A percentile compares a stretch with the other conserved stretches of the same genome.
Evolutionary conservation across 2,329 filamentous ascomycete species (phyloP).

Genomic region (Colletotrichum liriopes): DNA sequence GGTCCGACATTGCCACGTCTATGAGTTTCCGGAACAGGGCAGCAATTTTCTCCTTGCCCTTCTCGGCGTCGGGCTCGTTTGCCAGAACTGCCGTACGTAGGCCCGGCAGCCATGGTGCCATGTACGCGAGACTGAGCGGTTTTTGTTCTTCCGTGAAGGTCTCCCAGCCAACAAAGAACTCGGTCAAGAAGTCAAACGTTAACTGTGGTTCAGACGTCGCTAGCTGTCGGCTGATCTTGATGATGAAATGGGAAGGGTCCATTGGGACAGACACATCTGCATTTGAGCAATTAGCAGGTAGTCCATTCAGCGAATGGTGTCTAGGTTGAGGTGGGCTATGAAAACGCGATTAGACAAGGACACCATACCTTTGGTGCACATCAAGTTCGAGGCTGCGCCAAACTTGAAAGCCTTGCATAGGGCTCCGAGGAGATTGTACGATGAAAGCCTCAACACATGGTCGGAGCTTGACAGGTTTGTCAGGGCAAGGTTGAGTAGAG

Average conservation of each 20-base stretch:
- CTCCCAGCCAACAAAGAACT: slow-evolving; percentile 82
- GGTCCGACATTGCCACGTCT: slow-evolving; percentile 74
- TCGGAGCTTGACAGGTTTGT: slow-evolving; percentile 77
- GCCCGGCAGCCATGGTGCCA: slow-evolving; percentile 78
- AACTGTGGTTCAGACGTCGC: slow-evolving; percentile 76
- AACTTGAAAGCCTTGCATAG: slow-evolving; percentile 80
- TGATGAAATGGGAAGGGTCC: slow-evolving; percentile 75
- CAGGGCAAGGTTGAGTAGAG: slow-evolving; percentile 76
- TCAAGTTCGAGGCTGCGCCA: slow-evolving; percentile 71
- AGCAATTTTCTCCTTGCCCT: slow-evolving; percentile 76
- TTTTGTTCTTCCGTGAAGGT: slow-evolving; percentile 79
- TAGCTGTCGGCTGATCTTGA: slow-evolving; percentile 76
- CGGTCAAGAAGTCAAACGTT: slow-evolving; percentile 79
- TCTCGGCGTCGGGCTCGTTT: slow-evolving; percentile 75
- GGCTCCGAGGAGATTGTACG: slow-evolving; percentile 78
- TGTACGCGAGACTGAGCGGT: slow-evolving; percentile 77
- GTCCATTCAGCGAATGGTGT: not conserved
- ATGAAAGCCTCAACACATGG: slow-evolving; percentile 72
- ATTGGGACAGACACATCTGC: slow-evolving; percentile 75
- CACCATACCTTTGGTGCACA: slow-evolving; percentile 72
- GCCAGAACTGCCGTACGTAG: slow-evolving; percentile 73
- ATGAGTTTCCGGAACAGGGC: slow-evolving; percentile 77
- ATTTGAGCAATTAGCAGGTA: slow-evolving; percentile 14
- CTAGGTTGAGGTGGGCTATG: not conserved
- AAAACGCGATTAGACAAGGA: not conserved